Evolutionary conservation across 2,329 filamentous ascomycete genomes (phyloP), one percentile per base, ranked within the genome.

Genomic region (Hypoxylon sp.): DNA sequence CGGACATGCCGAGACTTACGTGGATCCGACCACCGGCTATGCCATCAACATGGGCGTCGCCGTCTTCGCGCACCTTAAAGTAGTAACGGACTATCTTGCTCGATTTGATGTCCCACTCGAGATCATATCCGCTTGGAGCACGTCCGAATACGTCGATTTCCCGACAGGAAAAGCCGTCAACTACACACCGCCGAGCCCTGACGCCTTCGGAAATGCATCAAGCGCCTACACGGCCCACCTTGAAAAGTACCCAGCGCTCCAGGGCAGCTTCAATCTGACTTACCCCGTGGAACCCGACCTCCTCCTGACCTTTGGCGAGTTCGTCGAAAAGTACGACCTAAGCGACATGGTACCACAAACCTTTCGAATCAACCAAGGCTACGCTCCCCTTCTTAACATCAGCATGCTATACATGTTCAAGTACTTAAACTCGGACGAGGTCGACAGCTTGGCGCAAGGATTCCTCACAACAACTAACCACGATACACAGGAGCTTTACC

Each of bases 401-500:
- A 61, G 32, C 26, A 67, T 54, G 51, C 54, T 71, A 2, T 71
- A 71, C 52, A 62, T 68, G 17, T 65, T 68, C 43, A 67, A 68
- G 50, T 58, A 64, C 34, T 32, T 65, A 13, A 60, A 58, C 37
- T 7, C 32, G 19, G 37, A 43, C 15, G 37, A 57, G 32, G 7
- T 65, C 17, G 4, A 22, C 30, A 58, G 19, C 15, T 41, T 43
- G 7, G 11, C 6, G 4, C 22, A 46, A 1, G 51, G 52, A 1
- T 54, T 28, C 6, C 48, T 66, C 13, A 68, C 55, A n/a, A 65
- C 65, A 0, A 39, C 43, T 0, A 13, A 34, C 19, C 41, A 62
- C 22, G 19, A 65, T 28, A 54, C 46, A 0, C 51, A 56, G 17
- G 58, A 59, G 19, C 32, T 67, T 1, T 69, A 63, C 52, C 11